These are phyloP conservation scores for Mimosa pudica DNA, from an alignment of 306 rosid species.

Conservation along the genomic window DNA sequence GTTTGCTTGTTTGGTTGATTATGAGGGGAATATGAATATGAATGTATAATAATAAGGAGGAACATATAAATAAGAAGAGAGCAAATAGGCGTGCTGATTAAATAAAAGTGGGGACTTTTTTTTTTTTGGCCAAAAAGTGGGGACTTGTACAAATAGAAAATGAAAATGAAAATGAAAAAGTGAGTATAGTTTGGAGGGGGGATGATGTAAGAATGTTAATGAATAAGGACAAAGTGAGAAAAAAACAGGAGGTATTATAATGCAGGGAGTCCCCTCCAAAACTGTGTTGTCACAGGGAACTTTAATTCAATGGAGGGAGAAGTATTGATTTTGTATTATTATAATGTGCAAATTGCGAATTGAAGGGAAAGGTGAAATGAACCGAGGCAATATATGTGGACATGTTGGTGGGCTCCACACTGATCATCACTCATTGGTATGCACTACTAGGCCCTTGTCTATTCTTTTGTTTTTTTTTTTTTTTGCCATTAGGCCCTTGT, in stretches of 20 bases:
- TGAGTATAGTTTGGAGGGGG: background rate
- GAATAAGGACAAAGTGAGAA: slow-evolving; percentile 67
- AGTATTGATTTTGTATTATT: slow-evolving; percentile 31
- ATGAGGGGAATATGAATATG: slow-evolving; percentile 35
- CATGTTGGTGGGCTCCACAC: slow-evolving; percentile 47
- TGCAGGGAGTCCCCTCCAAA: slow-evolving; percentile 47
- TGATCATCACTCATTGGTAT: slow-evolving; percentile 27
- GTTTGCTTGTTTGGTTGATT: background rate
- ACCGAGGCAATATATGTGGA: slow-evolving; percentile 44
- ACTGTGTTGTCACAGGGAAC: slow-evolving; percentile 39
- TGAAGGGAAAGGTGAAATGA: slow-evolving; percentile 46
- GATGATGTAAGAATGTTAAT: slow-evolving; percentile 42
- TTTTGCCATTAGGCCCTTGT: background rate
- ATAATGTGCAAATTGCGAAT: slow-evolving; percentile 44
- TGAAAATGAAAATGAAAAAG: background rate
- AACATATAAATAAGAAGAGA: slow-evolving; percentile 1
- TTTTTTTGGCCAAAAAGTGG: too few relatives aligned
- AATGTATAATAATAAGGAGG: slow-evolving; percentile 34
- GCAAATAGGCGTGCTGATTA: slow-evolving; percentile 14
- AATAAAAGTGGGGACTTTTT: background rate
- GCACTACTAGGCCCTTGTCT: background rate
- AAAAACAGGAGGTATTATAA: slow-evolving; percentile 52
- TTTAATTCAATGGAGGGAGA: background rate
- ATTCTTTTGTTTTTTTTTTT: background rate
- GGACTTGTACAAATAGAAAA: background rate